Base-by-base conservation (phyloP, 2,329 filamentous ascomycete species). In the Xylaria sp. region DNA sequence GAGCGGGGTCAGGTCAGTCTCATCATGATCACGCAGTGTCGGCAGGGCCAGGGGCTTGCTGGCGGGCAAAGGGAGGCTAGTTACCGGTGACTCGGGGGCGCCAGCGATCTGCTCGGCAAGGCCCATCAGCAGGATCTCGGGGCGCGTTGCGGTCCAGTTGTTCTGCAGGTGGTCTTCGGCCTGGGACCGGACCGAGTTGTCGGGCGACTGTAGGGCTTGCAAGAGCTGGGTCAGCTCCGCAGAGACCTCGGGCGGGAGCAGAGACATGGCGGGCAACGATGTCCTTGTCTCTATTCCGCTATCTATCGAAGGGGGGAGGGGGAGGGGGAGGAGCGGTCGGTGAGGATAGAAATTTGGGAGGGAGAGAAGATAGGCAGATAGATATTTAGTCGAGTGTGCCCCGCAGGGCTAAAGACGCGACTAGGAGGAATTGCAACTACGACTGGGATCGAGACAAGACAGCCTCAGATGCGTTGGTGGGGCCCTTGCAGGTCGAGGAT, bases 71-170 rank as follows among this genome's bases (percentile, higher is more conserved):
- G 52, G 10, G 32, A 32, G 28, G 50, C 30, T 55, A 82, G 87
- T 81, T 86, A 96, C 93, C 67, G 88, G 85, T 73, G 89, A 84
- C 77, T 95, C 90, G 73, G 89, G 87, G n/a, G 92, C 89, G 72
- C 87, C 89, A 76, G 93, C 90, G 74, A 97, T 90, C 82, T 98
- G 95, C 83, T 98, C 96, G 46, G 92, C 94, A 75, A 99, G 84
- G 72, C 94, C 96, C 91, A 98, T 96, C 78, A 99, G 84, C 74
- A 98, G 85, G 74, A 97, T 87, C 76, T 97, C 94, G 41, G 96
- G 94, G 69, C 92, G 89, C 65, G 89, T 86, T 70, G 84, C 83
- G 41, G 94, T 92, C 96, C 96, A 99, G 85, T 94, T 94, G 81
- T 89, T 93, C 80, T 93, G 93, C 70, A 99, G 85, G 80, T 94